These are phyloP conservation scores for Penicillium sp. DNA, from an alignment of 2,329 filamentous ascomycete genomes.

Conservation along the genomic window DNA sequence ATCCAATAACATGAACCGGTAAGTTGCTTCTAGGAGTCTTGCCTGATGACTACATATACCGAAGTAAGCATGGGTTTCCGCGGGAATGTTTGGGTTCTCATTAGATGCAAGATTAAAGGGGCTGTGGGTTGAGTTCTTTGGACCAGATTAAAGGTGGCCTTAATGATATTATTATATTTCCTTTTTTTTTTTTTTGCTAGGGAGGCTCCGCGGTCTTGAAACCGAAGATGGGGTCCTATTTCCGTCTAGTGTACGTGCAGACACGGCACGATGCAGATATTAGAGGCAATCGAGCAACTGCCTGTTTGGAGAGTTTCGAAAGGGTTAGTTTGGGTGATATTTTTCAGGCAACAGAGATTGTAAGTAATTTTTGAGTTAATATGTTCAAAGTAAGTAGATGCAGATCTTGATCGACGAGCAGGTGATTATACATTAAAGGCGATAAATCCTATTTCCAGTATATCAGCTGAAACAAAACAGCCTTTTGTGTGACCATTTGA, in stretches of 20 bases:
- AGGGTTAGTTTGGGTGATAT: neutral
- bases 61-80: neutral
- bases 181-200: neutral
- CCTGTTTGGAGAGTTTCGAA: constrained; percentile 6
- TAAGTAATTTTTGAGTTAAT: too few relatives aligned
- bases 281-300: constrained; percentile 1
- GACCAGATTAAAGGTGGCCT: constrained; percentile 1
- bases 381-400: neutral
- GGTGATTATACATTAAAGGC: constrained; percentile 2
- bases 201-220: constrained; percentile 8
- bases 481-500: neutral
- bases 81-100: neutral
- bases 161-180: neutral
- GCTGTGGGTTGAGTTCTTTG: too few relatives aligned
- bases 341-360: constrained; percentile 14
- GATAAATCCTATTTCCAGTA: too few relatives aligned
- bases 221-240: neutral
- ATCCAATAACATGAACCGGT: neutral
- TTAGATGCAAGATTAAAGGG: constrained; percentile 1
- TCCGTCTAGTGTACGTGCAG: neutral
- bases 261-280: constrained; percentile 13
- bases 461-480: neutral
- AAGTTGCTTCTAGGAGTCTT: neutral
- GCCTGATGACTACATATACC: neutral
- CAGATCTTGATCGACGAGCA: constrained; percentile 22